These are phyloP conservation scores for Curvularia verruculosa DNA, from an alignment of 2,329 filamentous ascomycete genomes.

Conservation along the genomic window DNA sequence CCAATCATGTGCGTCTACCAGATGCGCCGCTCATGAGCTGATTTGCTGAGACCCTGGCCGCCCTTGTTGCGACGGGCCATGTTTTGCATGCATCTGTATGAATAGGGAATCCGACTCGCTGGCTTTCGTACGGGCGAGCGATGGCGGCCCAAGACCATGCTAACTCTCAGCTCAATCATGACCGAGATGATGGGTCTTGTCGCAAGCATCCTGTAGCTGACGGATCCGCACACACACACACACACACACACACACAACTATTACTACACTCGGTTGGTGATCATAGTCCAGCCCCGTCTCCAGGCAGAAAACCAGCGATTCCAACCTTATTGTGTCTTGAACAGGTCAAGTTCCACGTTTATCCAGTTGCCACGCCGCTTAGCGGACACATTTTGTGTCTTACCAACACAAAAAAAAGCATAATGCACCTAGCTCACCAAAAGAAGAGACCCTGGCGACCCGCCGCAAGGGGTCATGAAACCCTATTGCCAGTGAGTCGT, in stretches of 20 bases:
- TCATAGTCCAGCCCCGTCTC: not conserved
- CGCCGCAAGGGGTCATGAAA: slow-evolving; percentile 6
- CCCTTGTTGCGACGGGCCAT: not conserved
- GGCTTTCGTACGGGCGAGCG: not conserved
- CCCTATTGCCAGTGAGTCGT: slow-evolving; percentile 1
- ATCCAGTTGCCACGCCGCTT: too few relatives aligned
- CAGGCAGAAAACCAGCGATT: not conserved
- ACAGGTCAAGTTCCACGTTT: not conserved
- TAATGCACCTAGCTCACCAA: not conserved
- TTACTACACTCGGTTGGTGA: not conserved
- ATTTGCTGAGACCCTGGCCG: not conserved
- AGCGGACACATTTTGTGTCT: not conserved
- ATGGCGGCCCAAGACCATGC: not conserved
- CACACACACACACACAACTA: not conserved
- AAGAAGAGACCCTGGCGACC: slow-evolving; percentile 1
- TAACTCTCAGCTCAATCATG: not conserved
- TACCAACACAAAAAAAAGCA: not conserved
- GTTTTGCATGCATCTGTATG: not conserved
- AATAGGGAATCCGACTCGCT: not conserved
- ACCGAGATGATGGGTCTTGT: not conserved
- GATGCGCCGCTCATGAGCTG: not conserved
- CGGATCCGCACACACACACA: not conserved
- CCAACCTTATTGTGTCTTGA: not conserved
- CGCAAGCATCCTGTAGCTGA: not conserved
- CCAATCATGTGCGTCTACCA: not conserved